Evolutionary conservation across 1,139 yeast species (phyloP), one percentile per base, ranked within the genome.

Genomic region (Geotrichum histeridarum): DNA sequence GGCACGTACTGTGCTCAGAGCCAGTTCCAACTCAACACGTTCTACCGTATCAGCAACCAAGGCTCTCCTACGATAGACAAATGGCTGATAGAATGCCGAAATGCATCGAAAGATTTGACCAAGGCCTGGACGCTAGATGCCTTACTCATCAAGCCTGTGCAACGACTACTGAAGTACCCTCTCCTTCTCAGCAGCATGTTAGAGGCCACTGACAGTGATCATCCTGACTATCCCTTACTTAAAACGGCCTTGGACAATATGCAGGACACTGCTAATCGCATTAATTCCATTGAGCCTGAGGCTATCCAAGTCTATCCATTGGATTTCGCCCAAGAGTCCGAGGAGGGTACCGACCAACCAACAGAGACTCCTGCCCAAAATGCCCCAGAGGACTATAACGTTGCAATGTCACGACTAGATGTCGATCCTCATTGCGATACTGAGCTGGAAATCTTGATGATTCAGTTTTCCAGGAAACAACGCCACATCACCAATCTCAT

Each of bases 81-180:
- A 30, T 72, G 74, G 75, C 60, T 72, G 8, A 46, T 55, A 7
- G 67, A 64, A 42, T 63, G 73, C 50, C 56, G 59, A 3, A 64
- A 60, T 36, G 59, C 61, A 18, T 64, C 69, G 12, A 56, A 60
- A 45, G 49, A 56, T 9, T 54, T 60, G 36, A 72, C 77, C 1
- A 68, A 66, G 2, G 75, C 77, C 0, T 70, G 76, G 74, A 69
- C 73, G 15, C 59, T 74, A 39, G 77, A 73, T 48, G 63, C 75
- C 1, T 61, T 74, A 37, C 63, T 74, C 32, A 71, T 74, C 58
- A 74, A 74, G 57, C 77, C 77, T 1, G 74, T 74, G 14, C 77
- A 74, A 59, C 61, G 77, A 36, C 57, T 74, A 30, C 64, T 72
- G 51, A 73, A 73, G 58, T 74, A 74, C 53, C 77, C 77, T 0